Conservation (phyloP, 2,329 filamentous ascomycete species). For the Penicillium sclerotiorum region DNA sequence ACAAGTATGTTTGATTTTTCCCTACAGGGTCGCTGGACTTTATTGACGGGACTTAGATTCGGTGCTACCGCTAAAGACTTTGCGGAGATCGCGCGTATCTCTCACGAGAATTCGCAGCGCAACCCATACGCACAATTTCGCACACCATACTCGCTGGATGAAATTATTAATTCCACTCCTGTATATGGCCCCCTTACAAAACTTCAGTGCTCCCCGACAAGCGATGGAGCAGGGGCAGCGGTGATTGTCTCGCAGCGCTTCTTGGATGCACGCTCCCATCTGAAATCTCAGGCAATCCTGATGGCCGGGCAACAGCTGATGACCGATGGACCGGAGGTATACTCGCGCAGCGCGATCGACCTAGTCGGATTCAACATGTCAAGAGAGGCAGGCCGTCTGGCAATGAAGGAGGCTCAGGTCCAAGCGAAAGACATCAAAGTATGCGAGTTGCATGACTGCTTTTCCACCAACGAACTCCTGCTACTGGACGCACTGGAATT, state of each 20-base stretch:
- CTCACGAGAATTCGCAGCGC: constrained; percentile 83
- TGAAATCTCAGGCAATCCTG: constrained; percentile 76
- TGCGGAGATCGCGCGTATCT: constrained; percentile 88
- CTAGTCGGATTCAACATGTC: constrained; percentile 89
- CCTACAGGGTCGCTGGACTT: not conserved
- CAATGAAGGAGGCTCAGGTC: constrained; percentile 69
- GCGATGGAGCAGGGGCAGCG: constrained; percentile 85
- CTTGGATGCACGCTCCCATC: constrained; percentile 80
- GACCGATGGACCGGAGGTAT: constrained; percentile 80
- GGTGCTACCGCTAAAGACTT: constrained; percentile 83
- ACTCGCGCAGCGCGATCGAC: constrained; percentile 79
- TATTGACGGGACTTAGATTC: constrained; percentile 61
- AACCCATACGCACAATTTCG: constrained; percentile 98
- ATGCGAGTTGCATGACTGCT: constrained; percentile 94
- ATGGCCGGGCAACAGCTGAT: constrained; percentile 85
- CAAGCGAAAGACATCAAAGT: constrained; percentile 71
- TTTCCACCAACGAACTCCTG: constrained; percentile 91
- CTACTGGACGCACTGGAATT: constrained; percentile 84
- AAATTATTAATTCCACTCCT: constrained; percentile 73
- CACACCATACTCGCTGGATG: constrained; percentile 82
- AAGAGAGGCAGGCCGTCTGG: constrained; percentile 66
- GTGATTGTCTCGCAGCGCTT: constrained; percentile 87
- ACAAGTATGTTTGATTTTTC: constrained; percentile 64
- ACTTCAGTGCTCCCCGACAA: constrained; percentile 95
- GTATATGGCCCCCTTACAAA: constrained; percentile 89